Evolutionary conservation across 345 rosid species (phyloP).

Genomic region (rapeseed (Brassica napus)): Da-Ae NC_063450.1:53475501-53476000

Average conservation of each 20-base stretch:
- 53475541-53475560: conserved; percentile 59
- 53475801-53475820: conserved; percentile 57
- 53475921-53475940: conserved; percentile 87
- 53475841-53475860: background rate
- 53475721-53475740: conserved; percentile 95
- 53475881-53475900: conserved; percentile 63
- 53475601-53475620: background rate
- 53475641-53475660: background rate
- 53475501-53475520: conserved; percentile 81
- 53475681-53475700: background rate
- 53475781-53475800: conserved; percentile 98
- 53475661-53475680: background rate
- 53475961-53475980: conserved; percentile 81
- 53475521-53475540: conserved; percentile 78
- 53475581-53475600: conserved; percentile 22
- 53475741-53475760: conserved; percentile 84
- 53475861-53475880: background rate
- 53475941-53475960: conserved; percentile 52
- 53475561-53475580: conserved; percentile 65
- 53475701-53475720: conserved; percentile 80
- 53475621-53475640: background rate
- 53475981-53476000: conserved; percentile 54
- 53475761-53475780: conserved; percentile 92
- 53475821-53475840: background rate
- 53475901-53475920: conserved; percentile 92